These are phyloP conservation scores for Didymella sp. DNA, from an alignment of 2,329 filamentous ascomycete species.

Conservation along the genomic window DNA sequence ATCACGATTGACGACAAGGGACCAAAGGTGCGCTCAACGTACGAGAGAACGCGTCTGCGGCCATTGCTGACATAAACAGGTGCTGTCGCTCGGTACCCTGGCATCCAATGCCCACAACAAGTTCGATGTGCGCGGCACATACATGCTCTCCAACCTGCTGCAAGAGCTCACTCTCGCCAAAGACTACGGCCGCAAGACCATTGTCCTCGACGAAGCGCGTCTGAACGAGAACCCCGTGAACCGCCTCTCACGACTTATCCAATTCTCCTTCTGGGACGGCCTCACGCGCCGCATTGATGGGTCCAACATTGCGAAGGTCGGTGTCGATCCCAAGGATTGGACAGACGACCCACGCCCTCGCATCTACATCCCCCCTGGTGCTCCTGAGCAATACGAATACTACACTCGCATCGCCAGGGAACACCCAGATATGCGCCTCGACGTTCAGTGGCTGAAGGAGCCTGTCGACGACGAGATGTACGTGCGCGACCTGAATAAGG, in stretches of 20 bases:
- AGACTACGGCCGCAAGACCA: slow-evolving; percentile 86
- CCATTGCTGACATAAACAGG: slow-evolving; percentile 57
- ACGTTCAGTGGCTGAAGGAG: slow-evolving; percentile 80
- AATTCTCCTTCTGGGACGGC: slow-evolving; percentile 90
- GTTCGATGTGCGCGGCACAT: slow-evolving; percentile 92
- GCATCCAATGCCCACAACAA: slow-evolving; percentile 85
- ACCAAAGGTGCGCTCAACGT: slow-evolving; percentile 70
- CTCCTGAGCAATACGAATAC: slow-evolving; percentile 87
- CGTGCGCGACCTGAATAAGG: slow-evolving; percentile 82
- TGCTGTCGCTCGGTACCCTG: slow-evolving; percentile 82
- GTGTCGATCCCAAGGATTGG: slow-evolving; percentile 93
- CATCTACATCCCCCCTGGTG: slow-evolving; percentile 86
- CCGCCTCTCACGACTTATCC: slow-evolving; percentile 83
- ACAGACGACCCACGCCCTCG: slow-evolving; percentile 86
- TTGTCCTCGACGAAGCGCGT: slow-evolving; percentile 88
- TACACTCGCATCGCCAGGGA: slow-evolving; percentile 81
- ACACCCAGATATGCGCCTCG: slow-evolving; percentile 82
- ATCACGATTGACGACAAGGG: slow-evolving; percentile 97
- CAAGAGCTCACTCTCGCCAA: slow-evolving; percentile 94
- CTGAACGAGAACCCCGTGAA: slow-evolving; percentile 95
- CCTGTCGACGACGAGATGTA: slow-evolving; percentile 77
- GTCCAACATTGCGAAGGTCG: slow-evolving; percentile 84
- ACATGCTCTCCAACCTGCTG: slow-evolving; percentile 94
- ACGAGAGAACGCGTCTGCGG: not conserved
- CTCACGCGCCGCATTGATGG: slow-evolving; percentile 90